Evolutionary conservation across 177 flowering plant genomes (phyloP).

Genomic region (Vitis hybrid): DNA sequence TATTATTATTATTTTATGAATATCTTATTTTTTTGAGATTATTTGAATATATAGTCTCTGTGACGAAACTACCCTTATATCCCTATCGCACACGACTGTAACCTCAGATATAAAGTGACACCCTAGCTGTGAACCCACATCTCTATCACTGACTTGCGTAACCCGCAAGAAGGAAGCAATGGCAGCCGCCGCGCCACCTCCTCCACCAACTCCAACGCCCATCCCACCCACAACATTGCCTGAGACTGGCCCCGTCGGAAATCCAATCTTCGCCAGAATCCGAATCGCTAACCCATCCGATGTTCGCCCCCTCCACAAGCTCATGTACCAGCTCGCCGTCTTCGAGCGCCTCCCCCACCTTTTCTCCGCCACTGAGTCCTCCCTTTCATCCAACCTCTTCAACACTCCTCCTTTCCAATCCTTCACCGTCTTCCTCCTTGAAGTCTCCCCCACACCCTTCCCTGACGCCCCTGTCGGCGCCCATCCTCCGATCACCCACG

Average conservation of each 20-base stretch:
- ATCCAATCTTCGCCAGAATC: conserved; percentile 50
- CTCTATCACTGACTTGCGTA: too few relatives aligned
- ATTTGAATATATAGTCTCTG: too few relatives aligned
- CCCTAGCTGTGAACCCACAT: too few relatives aligned
- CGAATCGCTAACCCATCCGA: conserved; percentile 41
- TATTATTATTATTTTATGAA: too few relatives aligned
- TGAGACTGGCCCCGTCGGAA: conserved; percentile 19
- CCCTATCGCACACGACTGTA: too few relatives aligned
- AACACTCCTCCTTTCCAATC: conserved; percentile 44
- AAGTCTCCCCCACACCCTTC: conserved; percentile 28
- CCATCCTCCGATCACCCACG: conserved; percentile 17
- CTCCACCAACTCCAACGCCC: conserved; percentile 44
- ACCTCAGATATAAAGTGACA: too few relatives aligned
- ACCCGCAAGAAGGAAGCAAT: conserved; percentile 15
- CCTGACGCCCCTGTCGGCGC: conserved; percentile 14
- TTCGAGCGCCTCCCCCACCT: conserved; percentile 44
- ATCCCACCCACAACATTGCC: conserved; percentile 23
- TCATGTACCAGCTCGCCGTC: conserved; percentile 51
- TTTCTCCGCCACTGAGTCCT: conserved; percentile 44
- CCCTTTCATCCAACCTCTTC: conserved; percentile 46
- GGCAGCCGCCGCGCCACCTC: conserved; percentile 71
- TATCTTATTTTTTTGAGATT: too few relatives aligned
- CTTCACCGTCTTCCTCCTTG: conserved; percentile 50
- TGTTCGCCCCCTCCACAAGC: conserved; percentile 55
- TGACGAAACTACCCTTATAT: too few relatives aligned